Evolutionary conservation across 1,139 yeast species (phyloP).

Genomic region (Suhomyces bolitotheri): DNA sequence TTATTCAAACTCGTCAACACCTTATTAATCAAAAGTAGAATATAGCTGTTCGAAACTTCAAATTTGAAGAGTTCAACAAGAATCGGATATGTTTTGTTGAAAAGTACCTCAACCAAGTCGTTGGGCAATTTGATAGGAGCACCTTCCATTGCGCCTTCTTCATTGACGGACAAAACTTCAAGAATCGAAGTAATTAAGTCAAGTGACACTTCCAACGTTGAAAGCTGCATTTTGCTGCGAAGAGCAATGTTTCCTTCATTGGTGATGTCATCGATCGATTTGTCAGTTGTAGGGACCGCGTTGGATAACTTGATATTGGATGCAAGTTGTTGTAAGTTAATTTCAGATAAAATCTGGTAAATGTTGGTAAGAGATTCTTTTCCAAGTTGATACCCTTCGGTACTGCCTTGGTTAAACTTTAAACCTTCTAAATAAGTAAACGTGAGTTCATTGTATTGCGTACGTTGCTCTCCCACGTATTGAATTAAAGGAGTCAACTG

Average conservation of each 20-base stretch:
- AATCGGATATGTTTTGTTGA: slow-evolving; percentile 40
- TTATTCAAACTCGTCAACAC: slow-evolving; percentile 71
- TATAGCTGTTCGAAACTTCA: slow-evolving; percentile 25
- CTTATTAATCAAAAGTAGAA: slow-evolving; percentile 48
- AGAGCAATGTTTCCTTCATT: slow-evolving; percentile 23
- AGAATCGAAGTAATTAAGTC: slow-evolving; percentile 76
- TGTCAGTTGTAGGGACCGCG: slow-evolving; percentile 7
- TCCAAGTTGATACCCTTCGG: slow-evolving; percentile 25
- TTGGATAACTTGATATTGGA: slow-evolving; percentile 25
- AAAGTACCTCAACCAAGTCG: slow-evolving; percentile 27
- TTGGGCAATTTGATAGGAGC: slow-evolving; percentile 25
- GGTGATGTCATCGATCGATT: slow-evolving; percentile 15
- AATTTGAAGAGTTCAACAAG: slow-evolving; percentile 41
- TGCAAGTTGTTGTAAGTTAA: slow-evolving; percentile 46
- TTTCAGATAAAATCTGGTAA: slow-evolving; percentile 31
- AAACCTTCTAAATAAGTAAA: slow-evolving; percentile 60
- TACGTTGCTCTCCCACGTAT: slow-evolving; percentile 18
- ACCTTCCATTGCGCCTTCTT: slow-evolving; percentile 16
- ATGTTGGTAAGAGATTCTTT: slow-evolving; percentile 26
- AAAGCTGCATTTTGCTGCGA: slow-evolving; percentile 54
- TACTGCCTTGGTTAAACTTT: slow-evolving; percentile 58
- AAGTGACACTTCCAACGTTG: slow-evolving; percentile 65
- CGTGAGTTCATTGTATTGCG: slow-evolving; percentile 40
- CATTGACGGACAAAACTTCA: slow-evolving; percentile 52
- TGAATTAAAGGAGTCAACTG: slow-evolving; percentile 21